Evolutionary conservation across 169 alveolate species (phyloP).

Genomic region (Babesia bigemina): DNA sequence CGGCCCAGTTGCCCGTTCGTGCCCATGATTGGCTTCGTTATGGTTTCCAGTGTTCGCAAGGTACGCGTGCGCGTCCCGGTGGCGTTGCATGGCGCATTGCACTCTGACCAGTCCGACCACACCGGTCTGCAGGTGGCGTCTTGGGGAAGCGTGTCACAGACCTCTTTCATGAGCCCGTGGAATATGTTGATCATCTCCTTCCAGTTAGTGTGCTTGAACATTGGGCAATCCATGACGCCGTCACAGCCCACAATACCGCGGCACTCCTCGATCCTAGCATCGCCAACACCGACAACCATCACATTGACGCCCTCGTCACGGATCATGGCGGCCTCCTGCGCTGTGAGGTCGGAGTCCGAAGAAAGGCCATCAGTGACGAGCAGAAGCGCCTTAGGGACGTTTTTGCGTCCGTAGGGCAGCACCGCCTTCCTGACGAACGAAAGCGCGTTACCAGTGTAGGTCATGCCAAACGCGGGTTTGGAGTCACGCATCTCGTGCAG

Average conservation of each 20-base stretch:
- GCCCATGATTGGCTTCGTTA: slow-evolving; percentile 28
- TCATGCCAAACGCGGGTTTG: slow-evolving; percentile 53
- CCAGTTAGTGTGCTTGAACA: slow-evolving; percentile 68
- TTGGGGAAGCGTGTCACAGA: slow-evolving; percentile 57
- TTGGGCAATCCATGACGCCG: slow-evolving; percentile 45
- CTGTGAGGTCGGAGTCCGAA: slow-evolving; percentile 43
- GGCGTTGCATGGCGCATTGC: slow-evolving; percentile 47
- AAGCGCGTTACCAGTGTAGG: slow-evolving; percentile 67
- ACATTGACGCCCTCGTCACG: slow-evolving; percentile 65
- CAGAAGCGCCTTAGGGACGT: slow-evolving; percentile 66
- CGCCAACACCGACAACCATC: slow-evolving; percentile 67
- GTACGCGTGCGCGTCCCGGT: slow-evolving; percentile 34
- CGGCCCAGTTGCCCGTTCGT: slow-evolving; percentile 56
- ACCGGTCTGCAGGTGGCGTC: slow-evolving; percentile 60
- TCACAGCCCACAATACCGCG: slow-evolving; percentile 62
- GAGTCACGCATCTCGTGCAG: slow-evolving; percentile 34
- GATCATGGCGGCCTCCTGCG: slow-evolving; percentile 59
- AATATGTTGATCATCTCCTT: slow-evolving; percentile 43
- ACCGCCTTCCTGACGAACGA: slow-evolving; percentile 36
- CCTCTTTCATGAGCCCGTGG: slow-evolving; percentile 52
- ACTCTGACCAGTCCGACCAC: slow-evolving; percentile 68
- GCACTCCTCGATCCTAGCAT: slow-evolving; percentile 49
- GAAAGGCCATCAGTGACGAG: slow-evolving; percentile 68
- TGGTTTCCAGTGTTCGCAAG: slow-evolving; percentile 23
- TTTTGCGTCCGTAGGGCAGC: slow-evolving; percentile 46